Evolutionary conservation across 805 yeast genomes (phyloP), one percentile per base, ranked within the genome.

Genomic region (Saturnispora bothae): DNA sequence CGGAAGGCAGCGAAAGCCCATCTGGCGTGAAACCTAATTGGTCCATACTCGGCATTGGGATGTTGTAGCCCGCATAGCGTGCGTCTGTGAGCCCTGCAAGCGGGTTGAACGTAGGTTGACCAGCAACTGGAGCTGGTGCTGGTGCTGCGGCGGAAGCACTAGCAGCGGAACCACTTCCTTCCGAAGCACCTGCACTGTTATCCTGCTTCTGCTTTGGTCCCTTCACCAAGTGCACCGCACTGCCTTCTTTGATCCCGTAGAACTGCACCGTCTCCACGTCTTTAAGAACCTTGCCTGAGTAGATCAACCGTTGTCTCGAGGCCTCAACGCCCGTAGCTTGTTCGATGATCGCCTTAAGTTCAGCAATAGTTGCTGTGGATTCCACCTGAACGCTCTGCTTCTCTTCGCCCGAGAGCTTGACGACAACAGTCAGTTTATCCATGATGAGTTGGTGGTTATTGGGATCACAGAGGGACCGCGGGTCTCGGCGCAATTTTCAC

Each of bases 61-160:
- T 72, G 34, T 65, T 63, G 50, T 76, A 78, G 1, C 98, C 98
- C 3, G 97, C 96, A 53, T 86, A 92, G 39, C 96, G 74, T 2
- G 97, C 97, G 35, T 95, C 89, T 1, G 97, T 89, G 46, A 89
- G 66, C 46, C 82, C 96, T 9, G 95, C 88, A 51, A 92, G 68
- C 27, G 95, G 94, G 59, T 92, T 85, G 59, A 80, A 83, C 0
- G 94, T 71, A 10, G 89, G 92, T 45, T 76, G 80, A 4, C 98
- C 98, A 2, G 96, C 33, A 8, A 31, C 5, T 4, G 29, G 22
- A 21, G 34, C 25, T 12, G 51, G 45, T 21, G 61, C 46, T 5
- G 59, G 16, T 34, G 53, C 37, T 39, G 61, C 28, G 4, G 53
- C 36, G 6, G 59, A 21, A 18, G 50, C 34, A 8, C 45, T 14